Evolutionary conservation across 495 filamentous ascomycete species (phyloP).

Genomic region (Pseudotulostoma volvatum): DNA sequence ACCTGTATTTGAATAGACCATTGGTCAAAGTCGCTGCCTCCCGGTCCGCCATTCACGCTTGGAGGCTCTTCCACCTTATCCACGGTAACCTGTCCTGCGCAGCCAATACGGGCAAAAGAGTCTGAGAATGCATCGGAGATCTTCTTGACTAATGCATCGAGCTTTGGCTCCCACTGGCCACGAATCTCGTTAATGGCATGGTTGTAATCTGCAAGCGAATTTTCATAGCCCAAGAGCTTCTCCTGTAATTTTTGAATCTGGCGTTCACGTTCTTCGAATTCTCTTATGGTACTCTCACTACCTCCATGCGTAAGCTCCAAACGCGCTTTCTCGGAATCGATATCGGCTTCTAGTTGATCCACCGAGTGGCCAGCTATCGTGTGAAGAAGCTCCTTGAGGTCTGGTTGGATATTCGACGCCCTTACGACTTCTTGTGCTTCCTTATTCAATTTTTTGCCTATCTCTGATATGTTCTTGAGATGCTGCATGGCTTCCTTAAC

Average conservation of each 20-base stretch:
- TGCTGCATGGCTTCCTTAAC: slow-evolving; percentile 19
- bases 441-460: slow-evolving; percentile 18
- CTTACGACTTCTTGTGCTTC: slow-evolving; percentile 18
- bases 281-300: slow-evolving; percentile 56
- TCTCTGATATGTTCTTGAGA: slow-evolving; percentile 14
- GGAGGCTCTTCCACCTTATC: slow-evolving; percentile 25
- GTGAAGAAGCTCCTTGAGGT: slow-evolving; percentile 17
- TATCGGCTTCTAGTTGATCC: slow-evolving; percentile 56
- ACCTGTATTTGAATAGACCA: slow-evolving; percentile 92
- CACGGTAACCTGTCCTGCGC: slow-evolving; percentile 79
- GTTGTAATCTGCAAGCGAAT: slow-evolving; percentile 32
- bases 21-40: slow-evolving; percentile 70
- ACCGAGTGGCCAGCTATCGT: slow-evolving; percentile 28
- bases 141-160: slow-evolving; percentile 58
- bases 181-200: slow-evolving; percentile 42
- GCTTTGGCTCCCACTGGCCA: slow-evolving; percentile 60
- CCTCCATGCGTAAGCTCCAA: slow-evolving; percentile 68
- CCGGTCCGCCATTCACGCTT: slow-evolving; percentile 24
- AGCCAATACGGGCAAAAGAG: slow-evolving; percentile 85
- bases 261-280: slow-evolving; percentile 56
- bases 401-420: slow-evolving; percentile 7
- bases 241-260: slow-evolving; percentile 39
- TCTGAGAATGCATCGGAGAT: slow-evolving; percentile 82
- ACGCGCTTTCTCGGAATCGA: slow-evolving; percentile 54
- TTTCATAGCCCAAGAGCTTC: slow-evolving; percentile 28